These are phyloP conservation scores for Tripterygium wilfordii DNA, from an alignment of 177 flowering plant species.

Conservation along the genomic window DNA sequence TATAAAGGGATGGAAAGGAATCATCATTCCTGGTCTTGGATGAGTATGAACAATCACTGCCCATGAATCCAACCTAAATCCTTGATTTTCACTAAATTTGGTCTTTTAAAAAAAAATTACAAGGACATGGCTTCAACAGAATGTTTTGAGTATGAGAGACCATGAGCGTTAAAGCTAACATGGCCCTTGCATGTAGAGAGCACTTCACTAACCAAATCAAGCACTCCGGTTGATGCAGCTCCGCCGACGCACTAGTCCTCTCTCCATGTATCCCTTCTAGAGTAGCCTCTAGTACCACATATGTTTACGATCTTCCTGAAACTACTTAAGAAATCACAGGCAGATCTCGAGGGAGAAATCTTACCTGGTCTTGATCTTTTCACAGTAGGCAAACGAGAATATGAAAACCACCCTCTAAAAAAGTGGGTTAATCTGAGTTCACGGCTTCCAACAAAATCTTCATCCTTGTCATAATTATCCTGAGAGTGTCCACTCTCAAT, in stretches of 20 bases:
- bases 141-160: too few species aligned
- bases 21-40: too few species aligned
- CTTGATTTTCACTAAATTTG: too few species aligned
- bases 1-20: too few species aligned
- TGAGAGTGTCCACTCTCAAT: constrained; percentile 11
- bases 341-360: constrained; percentile 10
- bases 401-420: constrained; percentile 27
- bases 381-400: constrained; percentile 10
- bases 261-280: constrained; percentile 11
- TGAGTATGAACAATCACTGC: too few species aligned
- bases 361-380: constrained; percentile 5
- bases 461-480: constrained; percentile 1
- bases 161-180: too few species aligned
- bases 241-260: constrained; percentile 9
- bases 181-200: background rate
- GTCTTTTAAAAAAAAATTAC: too few species aligned
- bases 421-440: constrained; percentile 13
- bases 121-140: too few species aligned
- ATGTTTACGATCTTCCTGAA: constrained; percentile 17
- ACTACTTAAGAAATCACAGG: constrained; percentile 8
- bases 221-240: background rate
- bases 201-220: background rate
- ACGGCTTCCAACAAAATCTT: background rate
- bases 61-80: too few species aligned
- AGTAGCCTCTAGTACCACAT: constrained; percentile 10